Evolutionary conservation across 768 basidiomycete genomes (phyloP).

Genomic region (Boletus edulis): DNA sequence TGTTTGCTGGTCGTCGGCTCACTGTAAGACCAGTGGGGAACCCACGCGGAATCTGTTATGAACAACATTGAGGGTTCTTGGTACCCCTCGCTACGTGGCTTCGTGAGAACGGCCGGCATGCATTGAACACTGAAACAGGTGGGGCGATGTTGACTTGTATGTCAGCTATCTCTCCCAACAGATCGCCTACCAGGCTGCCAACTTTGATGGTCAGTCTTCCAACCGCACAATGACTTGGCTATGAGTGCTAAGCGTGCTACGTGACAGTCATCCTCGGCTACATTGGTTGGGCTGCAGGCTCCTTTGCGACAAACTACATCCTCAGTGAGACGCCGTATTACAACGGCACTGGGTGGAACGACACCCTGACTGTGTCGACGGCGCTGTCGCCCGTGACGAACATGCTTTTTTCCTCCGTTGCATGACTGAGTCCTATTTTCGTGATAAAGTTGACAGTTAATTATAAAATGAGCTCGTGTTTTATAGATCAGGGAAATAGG

Average conservation of each 20-base stretch:
- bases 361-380: constrained; percentile 38
- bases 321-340: constrained; percentile 34
- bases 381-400: constrained; percentile 13
- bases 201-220: constrained; percentile 43
- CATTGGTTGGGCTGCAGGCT: constrained; percentile 59
- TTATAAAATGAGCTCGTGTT: too few species aligned
- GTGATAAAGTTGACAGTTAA: too few species aligned
- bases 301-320: constrained; percentile 40
- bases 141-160: constrained; percentile 54
- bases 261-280: constrained; percentile 49
- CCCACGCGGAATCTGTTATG: constrained; percentile 47
- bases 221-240: too few species aligned
- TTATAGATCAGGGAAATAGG: too few species aligned
- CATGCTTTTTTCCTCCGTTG: too few species aligned
- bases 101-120: constrained; percentile 47
- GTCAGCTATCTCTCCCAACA: constrained; percentile 44
- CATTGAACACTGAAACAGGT: constrained; percentile 60
- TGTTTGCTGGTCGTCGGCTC: too few species aligned
- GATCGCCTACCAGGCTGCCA: constrained; percentile 43
- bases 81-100: constrained; percentile 50
- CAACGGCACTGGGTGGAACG: constrained; percentile 33
- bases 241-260: neutral
- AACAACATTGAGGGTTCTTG: constrained; percentile 51
- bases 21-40: too few species aligned
- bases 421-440: too few species aligned